Evolutionary conservation across 257 asterid species (phyloP).

Genomic region (Rubia yunnanensis): DNA sequence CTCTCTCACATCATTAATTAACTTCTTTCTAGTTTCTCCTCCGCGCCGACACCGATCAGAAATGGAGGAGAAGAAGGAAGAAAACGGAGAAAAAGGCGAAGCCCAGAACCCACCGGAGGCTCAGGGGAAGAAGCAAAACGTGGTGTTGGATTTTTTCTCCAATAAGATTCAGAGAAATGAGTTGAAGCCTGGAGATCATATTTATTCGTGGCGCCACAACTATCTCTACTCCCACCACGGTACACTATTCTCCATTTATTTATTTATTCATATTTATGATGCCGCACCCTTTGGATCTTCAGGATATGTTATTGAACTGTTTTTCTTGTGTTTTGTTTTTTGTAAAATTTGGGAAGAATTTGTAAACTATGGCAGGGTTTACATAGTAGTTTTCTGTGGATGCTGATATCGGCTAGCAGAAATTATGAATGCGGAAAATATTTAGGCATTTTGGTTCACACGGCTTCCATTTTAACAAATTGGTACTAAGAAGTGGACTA

Average conservation of each 20-base stretch:
- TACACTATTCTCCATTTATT: conserved; percentile 5
- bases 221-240: conserved; percentile 88
- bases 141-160: conserved; percentile 49
- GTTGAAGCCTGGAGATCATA: conserved; percentile 73
- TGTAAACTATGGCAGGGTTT: neutral
- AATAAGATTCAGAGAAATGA: conserved; percentile 51
- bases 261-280: no score
- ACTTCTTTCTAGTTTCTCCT: neutral
- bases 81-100: neutral
- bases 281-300: neutral
- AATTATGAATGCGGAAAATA: neutral
- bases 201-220: conserved; percentile 76
- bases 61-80: neutral
- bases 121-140: conserved; percentile 5
- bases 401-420: neutral
- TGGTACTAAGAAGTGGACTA: no score
- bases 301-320: neutral
- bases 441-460: neutral
- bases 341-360: neutral
- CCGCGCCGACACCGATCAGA: neutral
- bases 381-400: neutral
- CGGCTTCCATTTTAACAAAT: no score
- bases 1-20: neutral
- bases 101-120: neutral
- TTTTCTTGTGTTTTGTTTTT: neutral